Evolutionary conservation across 1,284 basidiomycete genomes (phyloP).

Genomic region (Cryptococcus amylolentus): DNA sequence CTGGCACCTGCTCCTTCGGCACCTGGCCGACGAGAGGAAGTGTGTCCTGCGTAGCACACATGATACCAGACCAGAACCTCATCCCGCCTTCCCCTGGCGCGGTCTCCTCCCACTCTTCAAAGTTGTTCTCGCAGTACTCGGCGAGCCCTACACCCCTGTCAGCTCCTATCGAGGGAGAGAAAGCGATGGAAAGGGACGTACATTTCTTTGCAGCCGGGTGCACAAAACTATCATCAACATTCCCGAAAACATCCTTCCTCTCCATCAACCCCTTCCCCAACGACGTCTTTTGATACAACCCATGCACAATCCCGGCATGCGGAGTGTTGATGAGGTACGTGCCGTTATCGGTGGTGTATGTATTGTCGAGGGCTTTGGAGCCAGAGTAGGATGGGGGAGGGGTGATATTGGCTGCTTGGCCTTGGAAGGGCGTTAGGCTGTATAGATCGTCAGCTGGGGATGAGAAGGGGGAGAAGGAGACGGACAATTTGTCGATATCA

Average conservation of each 20-base stretch:
- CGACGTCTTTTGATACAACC: conserved; percentile 9
- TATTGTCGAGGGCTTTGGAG: conserved; percentile 7
- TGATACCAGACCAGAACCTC: conserved; percentile 31
- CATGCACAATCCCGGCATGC: conserved; percentile 24
- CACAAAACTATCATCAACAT: conserved; percentile 16
- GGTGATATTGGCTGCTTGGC: conserved; percentile 25
- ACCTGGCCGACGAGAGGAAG: conserved; percentile 28
- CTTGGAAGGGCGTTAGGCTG: conserved; percentile 25
- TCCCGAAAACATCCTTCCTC: conserved; percentile 12
- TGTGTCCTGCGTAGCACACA: conserved; percentile 26
- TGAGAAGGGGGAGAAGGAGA: not conserved
- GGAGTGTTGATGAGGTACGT: conserved; percentile 31
- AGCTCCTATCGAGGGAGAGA: not conserved
- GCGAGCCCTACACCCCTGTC: conserved; percentile 7
- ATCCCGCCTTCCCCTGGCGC: conserved; percentile 23
- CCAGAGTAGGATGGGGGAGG: conserved; percentile 24
- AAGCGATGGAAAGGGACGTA: not conserved
- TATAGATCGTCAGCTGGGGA: too few relatives aligned
- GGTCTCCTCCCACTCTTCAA: conserved; percentile 24
- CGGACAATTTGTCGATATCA: conserved; percentile 17
- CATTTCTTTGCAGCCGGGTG: conserved; percentile 5
- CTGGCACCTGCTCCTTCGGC: conserved; percentile 21
- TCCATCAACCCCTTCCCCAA: not conserved
- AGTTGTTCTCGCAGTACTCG: conserved; percentile 15
- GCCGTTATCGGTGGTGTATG: conserved; percentile 25